Conservation (phyloP, 805 yeast species). For the Grigorovia humatica region DNA sequence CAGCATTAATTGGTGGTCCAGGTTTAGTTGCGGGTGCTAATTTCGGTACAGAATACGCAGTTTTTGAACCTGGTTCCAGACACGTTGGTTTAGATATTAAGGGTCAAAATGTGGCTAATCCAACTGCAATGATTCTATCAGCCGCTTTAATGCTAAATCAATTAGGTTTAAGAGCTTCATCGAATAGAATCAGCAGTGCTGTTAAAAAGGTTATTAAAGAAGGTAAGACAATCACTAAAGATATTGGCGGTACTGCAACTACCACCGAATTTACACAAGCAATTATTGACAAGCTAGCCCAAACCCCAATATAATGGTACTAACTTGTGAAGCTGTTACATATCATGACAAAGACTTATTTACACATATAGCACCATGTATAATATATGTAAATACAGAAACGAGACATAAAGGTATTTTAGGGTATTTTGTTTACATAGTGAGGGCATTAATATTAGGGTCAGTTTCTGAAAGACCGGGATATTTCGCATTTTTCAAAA, state of each 20-base stretch:
- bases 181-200: constrained; percentile 81
- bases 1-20: constrained; percentile 91
- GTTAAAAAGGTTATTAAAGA: constrained; percentile 85
- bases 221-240: constrained; percentile 75
- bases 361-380: too few relatives aligned
- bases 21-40: constrained; percentile 98
- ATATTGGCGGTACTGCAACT: constrained; percentile 81
- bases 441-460: too few relatives aligned
- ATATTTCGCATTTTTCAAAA: neutral
- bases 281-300: constrained; percentile 54
- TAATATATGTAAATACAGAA: neutral
- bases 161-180: constrained; percentile 75
- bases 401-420: neutral
- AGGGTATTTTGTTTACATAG: neutral
- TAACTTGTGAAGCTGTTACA: neutral
- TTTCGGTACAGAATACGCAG: constrained; percentile 95
- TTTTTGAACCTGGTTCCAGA: constrained; percentile 99
- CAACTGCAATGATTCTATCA: constrained; percentile 93
- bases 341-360: too few relatives aligned
- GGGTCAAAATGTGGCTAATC: constrained; percentile 93
- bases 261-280: constrained; percentile 95
- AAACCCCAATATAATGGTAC: constrained; percentile 1
- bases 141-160: constrained; percentile 90
- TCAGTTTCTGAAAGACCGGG: neutral
- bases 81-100: constrained; percentile 95